A percentile compares a stretch with the other conserved stretches of the same genome.
Evolutionary conservation across 306 rosid species (phyloP).

Genomic region (Sechiopsis laciniata): DNA sequence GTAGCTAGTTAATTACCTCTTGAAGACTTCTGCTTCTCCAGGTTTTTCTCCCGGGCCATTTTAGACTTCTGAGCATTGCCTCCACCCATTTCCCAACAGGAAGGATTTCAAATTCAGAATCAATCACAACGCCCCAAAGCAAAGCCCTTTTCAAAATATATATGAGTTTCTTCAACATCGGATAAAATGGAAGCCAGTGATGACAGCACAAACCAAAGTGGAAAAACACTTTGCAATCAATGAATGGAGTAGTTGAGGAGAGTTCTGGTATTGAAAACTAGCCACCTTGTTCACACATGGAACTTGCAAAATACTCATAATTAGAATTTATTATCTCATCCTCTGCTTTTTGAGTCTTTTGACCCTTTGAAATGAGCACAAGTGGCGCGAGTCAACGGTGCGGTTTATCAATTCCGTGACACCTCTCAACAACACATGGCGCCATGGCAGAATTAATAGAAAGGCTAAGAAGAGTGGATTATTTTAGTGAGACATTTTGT

Average conservation of each 20-base stretch:
- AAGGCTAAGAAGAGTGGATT: neutral
- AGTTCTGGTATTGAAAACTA: constrained; percentile 6
- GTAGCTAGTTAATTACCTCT: constrained; percentile 21
- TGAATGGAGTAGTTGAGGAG: constrained; percentile 13
- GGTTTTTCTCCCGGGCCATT: constrained; percentile 45
- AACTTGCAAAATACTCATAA: neutral
- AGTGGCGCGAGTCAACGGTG: neutral
- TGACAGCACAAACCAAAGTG: constrained; percentile 8
- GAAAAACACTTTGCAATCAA: constrained; percentile 8
- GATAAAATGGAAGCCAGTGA: constrained; percentile 16
- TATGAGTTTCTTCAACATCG: neutral
- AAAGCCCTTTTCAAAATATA: neutral
- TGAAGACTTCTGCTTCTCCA: constrained; percentile 42
- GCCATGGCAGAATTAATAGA: neutral
- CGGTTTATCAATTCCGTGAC: neutral
- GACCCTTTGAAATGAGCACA: neutral
- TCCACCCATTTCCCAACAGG: constrained; percentile 34
- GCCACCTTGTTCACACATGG: constrained; percentile 12
- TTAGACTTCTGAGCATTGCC: constrained; percentile 46
- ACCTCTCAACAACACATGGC: constrained; percentile 9
- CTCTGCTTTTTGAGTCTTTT: neutral
- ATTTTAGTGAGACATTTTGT: neutral
- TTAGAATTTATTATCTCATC: neutral
- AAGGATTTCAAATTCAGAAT: constrained; percentile 6
- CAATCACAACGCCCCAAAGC: neutral